These are phyloP conservation scores for Podaxis sp. DNA, from an alignment of 768 basidiomycete genomes.

Conservation along the genomic window DNA sequence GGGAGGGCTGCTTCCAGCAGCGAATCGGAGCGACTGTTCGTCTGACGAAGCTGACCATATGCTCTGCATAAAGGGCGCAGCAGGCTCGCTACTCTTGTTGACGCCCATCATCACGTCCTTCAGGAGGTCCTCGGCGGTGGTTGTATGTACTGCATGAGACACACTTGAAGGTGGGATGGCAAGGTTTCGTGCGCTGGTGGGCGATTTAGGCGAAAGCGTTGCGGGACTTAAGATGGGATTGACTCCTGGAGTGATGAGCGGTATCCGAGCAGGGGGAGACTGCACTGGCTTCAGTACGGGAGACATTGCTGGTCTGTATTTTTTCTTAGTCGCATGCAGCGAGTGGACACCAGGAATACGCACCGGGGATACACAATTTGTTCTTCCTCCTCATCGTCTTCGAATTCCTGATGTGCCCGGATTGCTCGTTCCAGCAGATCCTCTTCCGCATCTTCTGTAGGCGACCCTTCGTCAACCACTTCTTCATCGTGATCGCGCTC, in stretches of 20 bases:
- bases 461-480: slow-evolving; percentile 64
- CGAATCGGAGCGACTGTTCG: slow-evolving; percentile 39
- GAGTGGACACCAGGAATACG: slow-evolving; percentile 28
- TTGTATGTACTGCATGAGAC: slow-evolving; percentile 28
- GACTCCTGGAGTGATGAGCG: slow-evolving; percentile 30
- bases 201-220: slow-evolving; percentile 30
- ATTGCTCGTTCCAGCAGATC: slow-evolving; percentile 78
- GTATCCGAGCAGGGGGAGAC: slow-evolving; percentile 32
- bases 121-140: slow-evolving; percentile 68
- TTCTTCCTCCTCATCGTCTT: slow-evolving; percentile 56
- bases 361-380: slow-evolving; percentile 77
- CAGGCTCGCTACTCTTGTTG: slow-evolving; percentile 21
- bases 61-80: slow-evolving; percentile 37
- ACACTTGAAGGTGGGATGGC: slow-evolving; percentile 9
- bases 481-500: slow-evolving; percentile 46
- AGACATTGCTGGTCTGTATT: slow-evolving; percentile 26
- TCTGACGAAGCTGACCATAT: slow-evolving; percentile 69
- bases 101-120: slow-evolving; percentile 47
- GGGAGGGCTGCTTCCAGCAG: slow-evolving; percentile 22
- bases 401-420: slow-evolving; percentile 36
- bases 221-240: slow-evolving; percentile 32
- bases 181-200: slow-evolving; percentile 22
- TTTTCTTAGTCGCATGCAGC: neutral
- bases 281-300: slow-evolving; percentile 22
- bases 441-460: slow-evolving; percentile 85